These are phyloP conservation scores for Apiospora hydei DNA, from an alignment of 2,329 filamentous ascomycete species.

Conservation along the genomic window DNA sequence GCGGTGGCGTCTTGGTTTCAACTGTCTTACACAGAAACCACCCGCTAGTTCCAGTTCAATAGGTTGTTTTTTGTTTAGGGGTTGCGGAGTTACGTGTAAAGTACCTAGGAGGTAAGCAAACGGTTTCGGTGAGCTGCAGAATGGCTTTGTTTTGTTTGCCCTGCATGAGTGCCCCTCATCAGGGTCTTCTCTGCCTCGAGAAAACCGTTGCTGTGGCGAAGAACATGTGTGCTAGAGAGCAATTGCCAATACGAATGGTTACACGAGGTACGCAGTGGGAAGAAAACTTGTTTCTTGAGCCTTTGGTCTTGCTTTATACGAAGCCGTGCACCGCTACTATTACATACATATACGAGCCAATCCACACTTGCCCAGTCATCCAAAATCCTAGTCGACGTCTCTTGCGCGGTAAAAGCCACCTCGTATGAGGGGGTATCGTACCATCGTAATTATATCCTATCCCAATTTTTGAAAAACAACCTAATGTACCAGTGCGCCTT, in stretches of 20 bases:
- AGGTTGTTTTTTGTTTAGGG: not conserved
- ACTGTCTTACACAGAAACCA: not conserved
- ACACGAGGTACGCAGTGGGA: not conserved
- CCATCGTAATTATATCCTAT: not conserved
- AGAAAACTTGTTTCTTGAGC: not conserved
- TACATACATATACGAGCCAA: conserved; percentile 6
- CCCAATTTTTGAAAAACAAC: conserved; percentile 6
- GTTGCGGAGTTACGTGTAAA: not conserved
- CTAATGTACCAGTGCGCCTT: conserved; percentile 6
- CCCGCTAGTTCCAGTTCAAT: not conserved
- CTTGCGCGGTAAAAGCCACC: not conserved
- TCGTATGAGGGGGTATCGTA: conserved; percentile 1
- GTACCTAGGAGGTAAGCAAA: not conserved
- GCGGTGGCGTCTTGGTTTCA: not conserved
- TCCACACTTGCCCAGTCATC: not conserved
- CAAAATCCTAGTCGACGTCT: not conserved
- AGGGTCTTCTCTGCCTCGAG: not conserved
- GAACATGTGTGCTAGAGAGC: not conserved
- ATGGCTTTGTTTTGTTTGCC: not conserved
- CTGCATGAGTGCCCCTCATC: not conserved
- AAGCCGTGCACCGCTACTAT: not conserved
- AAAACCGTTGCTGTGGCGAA: not conserved
- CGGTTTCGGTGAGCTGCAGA: not conserved
- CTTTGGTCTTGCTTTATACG: not conserved
- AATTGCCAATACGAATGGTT: not conserved